Percentiles rank a stretch among this genome's conserved stretches.
These are phyloP conservation scores for Neurospora sp. DNA, from an alignment of 495 filamentous ascomycete species.

Conservation along the genomic window DNA sequence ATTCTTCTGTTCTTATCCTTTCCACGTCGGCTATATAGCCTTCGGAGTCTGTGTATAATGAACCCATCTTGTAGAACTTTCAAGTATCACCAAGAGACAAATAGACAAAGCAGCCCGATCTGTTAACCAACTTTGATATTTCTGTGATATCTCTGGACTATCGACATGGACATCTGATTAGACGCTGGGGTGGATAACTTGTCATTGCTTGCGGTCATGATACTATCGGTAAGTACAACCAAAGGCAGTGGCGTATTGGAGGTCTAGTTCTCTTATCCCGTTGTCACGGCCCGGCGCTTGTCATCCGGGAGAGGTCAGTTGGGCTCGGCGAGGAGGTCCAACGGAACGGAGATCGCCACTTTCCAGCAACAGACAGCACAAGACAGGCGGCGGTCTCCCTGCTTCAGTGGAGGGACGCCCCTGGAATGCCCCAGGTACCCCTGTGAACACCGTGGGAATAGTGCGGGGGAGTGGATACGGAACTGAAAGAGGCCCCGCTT, in stretches of 20 bases:
- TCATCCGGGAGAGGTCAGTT: not conserved
- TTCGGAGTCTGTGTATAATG: not conserved
- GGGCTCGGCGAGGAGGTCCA: not conserved
- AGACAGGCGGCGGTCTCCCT: not conserved
- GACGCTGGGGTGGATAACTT: not conserved
- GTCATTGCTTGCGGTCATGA: not conserved
- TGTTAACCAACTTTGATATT: not conserved
- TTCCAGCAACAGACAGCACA: constrained; percentile 15
- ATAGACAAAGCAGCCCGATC: not conserved
- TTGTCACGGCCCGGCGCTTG: not conserved
- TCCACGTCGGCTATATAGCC: constrained; percentile 61
- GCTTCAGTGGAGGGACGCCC: not conserved
- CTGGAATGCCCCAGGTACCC: not conserved
- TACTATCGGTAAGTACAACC: not conserved
- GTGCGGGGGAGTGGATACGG: not conserved
- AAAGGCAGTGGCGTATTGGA: not conserved
- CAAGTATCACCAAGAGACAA: not conserved
- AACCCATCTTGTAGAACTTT: not conserved
- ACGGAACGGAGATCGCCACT: constrained; percentile 30
- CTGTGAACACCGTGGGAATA: not conserved
- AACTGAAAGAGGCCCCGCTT: not conserved
- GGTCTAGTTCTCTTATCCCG: not conserved
- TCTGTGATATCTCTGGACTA: not conserved
- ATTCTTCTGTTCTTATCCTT: constrained; percentile 57
- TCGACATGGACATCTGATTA: not conserved